A percentile compares a stretch with the other conserved stretches of the same genome.
Evolutionary conservation across 495 filamentous ascomycete species (phyloP).

Genomic region (Talaromyces ruber): DNA sequence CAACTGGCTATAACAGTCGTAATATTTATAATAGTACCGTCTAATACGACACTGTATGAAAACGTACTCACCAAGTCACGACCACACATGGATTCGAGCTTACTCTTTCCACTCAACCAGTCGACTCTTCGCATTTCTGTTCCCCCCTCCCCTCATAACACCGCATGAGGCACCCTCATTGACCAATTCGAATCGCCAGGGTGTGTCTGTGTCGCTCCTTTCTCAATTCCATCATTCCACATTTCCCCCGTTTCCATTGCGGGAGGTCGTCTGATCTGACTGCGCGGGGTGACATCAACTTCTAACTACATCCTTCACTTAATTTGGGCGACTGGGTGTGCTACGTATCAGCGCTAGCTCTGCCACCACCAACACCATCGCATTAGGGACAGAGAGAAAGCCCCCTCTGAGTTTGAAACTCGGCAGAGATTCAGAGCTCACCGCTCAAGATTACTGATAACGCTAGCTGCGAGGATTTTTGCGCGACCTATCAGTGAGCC

Average conservation of each 20-base stretch:
- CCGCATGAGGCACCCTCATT: background rate
- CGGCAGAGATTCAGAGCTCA: background rate
- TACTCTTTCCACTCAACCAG: background rate
- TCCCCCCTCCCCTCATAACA: background rate
- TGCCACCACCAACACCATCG: background rate
- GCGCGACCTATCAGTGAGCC: background rate
- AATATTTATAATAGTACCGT: background rate
- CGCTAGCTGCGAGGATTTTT: background rate
- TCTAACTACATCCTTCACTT: background rate
- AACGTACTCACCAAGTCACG: no score
- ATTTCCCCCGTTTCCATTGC: background rate
- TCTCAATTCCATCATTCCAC: background rate
- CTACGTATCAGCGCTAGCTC: background rate
- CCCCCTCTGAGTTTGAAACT: background rate
- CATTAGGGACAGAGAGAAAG: background rate
- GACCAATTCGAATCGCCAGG: background rate
- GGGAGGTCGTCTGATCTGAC: background rate
- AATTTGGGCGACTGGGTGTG: background rate
- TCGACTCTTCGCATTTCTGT: background rate
- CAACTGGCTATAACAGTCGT: background rate
- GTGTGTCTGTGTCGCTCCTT: background rate
- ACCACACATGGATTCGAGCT: background rate
- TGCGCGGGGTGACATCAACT: background rate
- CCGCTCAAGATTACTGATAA: background rate
- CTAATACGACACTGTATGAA: no score